phyloP scores from a whole-genome alignment of 805 yeast genomes.

The Cyberlindnera galapagoensis region DNA sequence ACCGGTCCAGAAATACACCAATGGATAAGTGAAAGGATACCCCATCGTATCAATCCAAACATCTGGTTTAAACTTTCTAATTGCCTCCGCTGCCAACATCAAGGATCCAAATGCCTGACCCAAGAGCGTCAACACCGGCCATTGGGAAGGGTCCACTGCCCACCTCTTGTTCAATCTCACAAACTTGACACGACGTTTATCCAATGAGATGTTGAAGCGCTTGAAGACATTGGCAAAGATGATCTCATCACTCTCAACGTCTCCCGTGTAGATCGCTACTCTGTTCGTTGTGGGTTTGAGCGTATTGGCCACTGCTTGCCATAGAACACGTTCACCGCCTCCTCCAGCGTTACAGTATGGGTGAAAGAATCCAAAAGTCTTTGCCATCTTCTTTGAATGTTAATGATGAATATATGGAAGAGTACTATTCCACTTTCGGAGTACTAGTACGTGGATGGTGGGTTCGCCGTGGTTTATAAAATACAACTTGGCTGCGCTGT shows the following conservation, averaged over 20 bases:
- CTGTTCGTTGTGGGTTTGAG: constrained; percentile 43
- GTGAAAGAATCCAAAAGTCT: constrained; percentile 81
- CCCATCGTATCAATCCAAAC: constrained; percentile 95
- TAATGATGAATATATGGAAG: too few species aligned
- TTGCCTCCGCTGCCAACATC: constrained; percentile 62
- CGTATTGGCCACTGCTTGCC: constrained; percentile 86
- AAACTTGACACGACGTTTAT: constrained; percentile 49
- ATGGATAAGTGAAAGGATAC: constrained; percentile 77
- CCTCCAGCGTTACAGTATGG: constrained; percentile 97
- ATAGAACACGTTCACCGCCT: constrained; percentile 94
- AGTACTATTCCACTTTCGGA: too few species aligned
- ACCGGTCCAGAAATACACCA: constrained; percentile 47
- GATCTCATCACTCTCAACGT: constrained; percentile 39
- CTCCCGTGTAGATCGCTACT: constrained; percentile 71
- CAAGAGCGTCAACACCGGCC: constrained; percentile 74
- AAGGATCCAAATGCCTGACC: constrained; percentile 87
- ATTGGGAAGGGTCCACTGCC: constrained; percentile 61
- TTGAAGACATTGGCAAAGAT: constrained; percentile 46
- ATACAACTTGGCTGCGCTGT: background rate
- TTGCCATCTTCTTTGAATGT: too few species aligned
- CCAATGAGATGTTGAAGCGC: constrained; percentile 52
- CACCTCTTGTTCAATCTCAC: constrained; percentile 50
- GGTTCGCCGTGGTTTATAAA: too few species aligned
- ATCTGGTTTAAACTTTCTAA: constrained; percentile 65
- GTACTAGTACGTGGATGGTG: too few species aligned